Base-by-base conservation (phyloP, 2,329 filamentous ascomycete genomes). In the Aspergillus costaricaensis region DNA sequence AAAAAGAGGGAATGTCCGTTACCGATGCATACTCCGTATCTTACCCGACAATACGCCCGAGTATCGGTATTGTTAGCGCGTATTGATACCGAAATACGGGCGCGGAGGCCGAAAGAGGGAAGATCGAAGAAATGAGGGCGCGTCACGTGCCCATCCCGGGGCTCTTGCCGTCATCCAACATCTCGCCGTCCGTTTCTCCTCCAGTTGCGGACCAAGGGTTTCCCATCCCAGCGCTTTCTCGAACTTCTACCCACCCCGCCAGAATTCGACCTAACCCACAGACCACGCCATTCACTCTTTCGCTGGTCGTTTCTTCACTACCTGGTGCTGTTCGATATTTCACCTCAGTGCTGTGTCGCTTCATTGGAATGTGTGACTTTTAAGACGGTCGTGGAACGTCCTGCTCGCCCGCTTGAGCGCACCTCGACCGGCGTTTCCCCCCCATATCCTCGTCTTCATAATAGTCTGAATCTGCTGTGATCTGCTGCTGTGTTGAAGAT, bases 341-440 rank as follows among this genome's bases (percentile, higher is more conserved):
- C 54, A 57, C 43, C 59, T 50, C 58, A 63, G 56, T 61, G 61
- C 61, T 54, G 56, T 36, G 36, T 62, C 56, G 58, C 58, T 57
- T 61, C 43, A 59, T 62, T 75, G 72, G 69, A 72, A 74, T 75
- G 72, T 67, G 71, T 68, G 72, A 67, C 68, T 67, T 69, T 60
- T 73, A 69, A 64, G 64, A 61, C 64, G 70, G 63, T 68, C 66
- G 70, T 70, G 64, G 65, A 72, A 71, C 68, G 68, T 73, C 66
- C 63, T 72, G 67, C 65, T 72, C 68, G 70, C 66, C 68, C 65
- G 68, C 67, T 67, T 70, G 71, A 75, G 72, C 72, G 69, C 70
- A 66, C 66, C 68, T 71, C 67, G 67, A 68, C 69, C 65, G 67
- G 70, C 60, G 60, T 63, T 64, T 55, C 48, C 55, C 68, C 68